Conservation (phyloP, 257 asterid genomes). For the Verbascum thapsus region DNA sequence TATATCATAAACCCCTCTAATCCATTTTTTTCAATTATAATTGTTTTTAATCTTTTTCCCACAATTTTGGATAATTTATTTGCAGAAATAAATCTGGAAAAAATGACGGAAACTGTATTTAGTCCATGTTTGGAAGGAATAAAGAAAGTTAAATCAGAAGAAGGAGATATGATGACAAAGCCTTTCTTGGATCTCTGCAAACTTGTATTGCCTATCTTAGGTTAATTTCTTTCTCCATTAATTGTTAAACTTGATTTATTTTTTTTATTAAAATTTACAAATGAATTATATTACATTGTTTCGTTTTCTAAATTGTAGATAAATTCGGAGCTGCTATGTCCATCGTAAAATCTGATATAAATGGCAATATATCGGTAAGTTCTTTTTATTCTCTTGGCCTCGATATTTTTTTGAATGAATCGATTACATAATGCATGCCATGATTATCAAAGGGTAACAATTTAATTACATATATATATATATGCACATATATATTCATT, state of each 20-base stretch:
- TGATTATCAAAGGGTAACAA: too few relatives aligned
- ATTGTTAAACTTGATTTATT: conserved; percentile 10
- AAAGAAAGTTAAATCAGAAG: conserved; percentile 63
- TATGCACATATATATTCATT: too few relatives aligned
- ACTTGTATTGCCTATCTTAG: conserved; percentile 77
- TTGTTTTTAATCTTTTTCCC: background rate
- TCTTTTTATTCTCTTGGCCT: background rate
- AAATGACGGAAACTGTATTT: conserved; percentile 66
- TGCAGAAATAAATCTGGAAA: conserved; percentile 22
- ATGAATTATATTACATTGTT: background rate
- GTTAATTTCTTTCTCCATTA: conserved; percentile 36
- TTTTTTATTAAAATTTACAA: background rate
- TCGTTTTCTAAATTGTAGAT: conserved; percentile 45
- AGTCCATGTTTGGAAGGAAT: conserved; percentile 67
- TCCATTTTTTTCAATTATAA: background rate
- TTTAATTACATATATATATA: too few relatives aligned
- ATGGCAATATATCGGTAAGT: conserved; percentile 74
- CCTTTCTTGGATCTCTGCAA: conserved; percentile 86
- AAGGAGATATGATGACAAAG: conserved; percentile 68
- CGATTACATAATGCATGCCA: too few relatives aligned
- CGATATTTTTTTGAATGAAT: too few relatives aligned
- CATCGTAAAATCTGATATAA: conserved; percentile 73
- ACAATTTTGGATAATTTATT: background rate
- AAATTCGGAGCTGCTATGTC: conserved; percentile 86
- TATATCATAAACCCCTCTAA: background rate